Conservation (phyloP, 2,329 filamentous ascomycete species). For the Coccinonectria pachysandricola region DNA sequence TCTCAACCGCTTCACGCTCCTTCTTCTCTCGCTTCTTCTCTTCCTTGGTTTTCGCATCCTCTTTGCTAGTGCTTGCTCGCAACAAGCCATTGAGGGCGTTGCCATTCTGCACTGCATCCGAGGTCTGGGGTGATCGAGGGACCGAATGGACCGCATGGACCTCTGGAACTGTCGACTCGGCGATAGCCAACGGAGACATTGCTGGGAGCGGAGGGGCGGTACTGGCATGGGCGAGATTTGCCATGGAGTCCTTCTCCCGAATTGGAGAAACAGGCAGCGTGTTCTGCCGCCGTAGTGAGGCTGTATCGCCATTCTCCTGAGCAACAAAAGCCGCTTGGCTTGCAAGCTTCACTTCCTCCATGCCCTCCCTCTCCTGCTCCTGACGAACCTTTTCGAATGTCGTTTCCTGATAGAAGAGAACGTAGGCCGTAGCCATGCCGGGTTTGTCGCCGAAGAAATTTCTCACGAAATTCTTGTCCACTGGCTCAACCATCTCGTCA, state of each 20-base stretch:
- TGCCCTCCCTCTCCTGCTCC: conserved; percentile 75
- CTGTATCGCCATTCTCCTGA: conserved; percentile 34
- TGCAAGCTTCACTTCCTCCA: conserved; percentile 49
- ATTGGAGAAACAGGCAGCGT: conserved; percentile 37
- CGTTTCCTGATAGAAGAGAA: conserved; percentile 94
- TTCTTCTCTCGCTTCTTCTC: conserved; percentile 60
- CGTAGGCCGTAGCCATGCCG: conserved; percentile 87
- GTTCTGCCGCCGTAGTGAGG: conserved; percentile 37
- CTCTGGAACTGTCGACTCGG: conserved; percentile 10
- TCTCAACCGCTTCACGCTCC: conserved; percentile 46
- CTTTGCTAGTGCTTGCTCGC: conserved; percentile 16
- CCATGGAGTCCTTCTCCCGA: conserved; percentile 41
- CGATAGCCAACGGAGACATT: conserved; percentile 4
- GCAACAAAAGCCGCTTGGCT: conserved; percentile 47
- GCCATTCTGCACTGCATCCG: neutral
- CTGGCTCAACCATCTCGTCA: conserved; percentile 96
- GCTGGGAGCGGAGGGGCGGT: conserved; percentile 43
- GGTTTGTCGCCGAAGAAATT: conserved; percentile 96
- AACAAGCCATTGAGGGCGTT: conserved; percentile 8
- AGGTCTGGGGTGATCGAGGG: too few relatives aligned
- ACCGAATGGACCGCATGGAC: conserved; percentile 1
- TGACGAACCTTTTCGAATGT: conserved; percentile 56
- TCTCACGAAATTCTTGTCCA: conserved; percentile 89
- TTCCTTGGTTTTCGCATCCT: conserved; percentile 40
- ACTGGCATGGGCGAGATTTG: conserved; percentile 53